Percentiles rank a stretch among this genome's conserved stretches.
These are phyloP conservation scores for Solanum arcanum DNA, from an alignment of 257 asterid genomes.

Conservation along the genomic window DNA sequence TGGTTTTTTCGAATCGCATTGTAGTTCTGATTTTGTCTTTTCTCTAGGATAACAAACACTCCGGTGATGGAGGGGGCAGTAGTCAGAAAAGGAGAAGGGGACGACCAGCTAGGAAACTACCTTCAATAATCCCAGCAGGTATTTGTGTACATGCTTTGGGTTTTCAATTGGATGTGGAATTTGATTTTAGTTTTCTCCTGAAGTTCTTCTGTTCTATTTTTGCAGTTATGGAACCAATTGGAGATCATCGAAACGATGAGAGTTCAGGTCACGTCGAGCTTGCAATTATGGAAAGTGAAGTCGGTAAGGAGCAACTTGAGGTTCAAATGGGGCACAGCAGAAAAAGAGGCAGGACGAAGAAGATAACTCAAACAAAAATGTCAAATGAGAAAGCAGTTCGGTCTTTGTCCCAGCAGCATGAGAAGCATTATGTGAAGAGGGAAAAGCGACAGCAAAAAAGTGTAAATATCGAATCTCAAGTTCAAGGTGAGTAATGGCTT, in stretches of 20 bases:
- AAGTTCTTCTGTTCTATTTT: background rate
- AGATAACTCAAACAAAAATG: constrained; percentile 1
- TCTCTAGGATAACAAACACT: constrained; percentile 25
- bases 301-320: constrained; percentile 5
- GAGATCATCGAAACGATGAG: constrained; percentile 15
- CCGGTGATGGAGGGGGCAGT: constrained; percentile 10
- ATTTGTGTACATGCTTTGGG: background rate
- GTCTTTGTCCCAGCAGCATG: constrained; percentile 19
- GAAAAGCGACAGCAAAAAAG: constrained; percentile 19
- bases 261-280: constrained; percentile 4
- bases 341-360: constrained; percentile 4
- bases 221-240: background rate
- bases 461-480: constrained; percentile 17
- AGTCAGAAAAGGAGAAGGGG: constrained; percentile 35
- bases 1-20: background rate
- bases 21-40: constrained; percentile 1
- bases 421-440: constrained; percentile 23
- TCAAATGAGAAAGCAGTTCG: constrained; percentile 14
- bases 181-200: constrained; percentile 6
- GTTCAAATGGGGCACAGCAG: constrained; percentile 9
- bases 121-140: constrained; percentile 26
- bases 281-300: background rate
- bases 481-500: constrained; percentile 18
- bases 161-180: background rate
- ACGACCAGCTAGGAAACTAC: constrained; percentile 29